Conservation (phyloP, 2,329 filamentous ascomycete genomes). For the Coleophoma cylindrospora region DNA sequence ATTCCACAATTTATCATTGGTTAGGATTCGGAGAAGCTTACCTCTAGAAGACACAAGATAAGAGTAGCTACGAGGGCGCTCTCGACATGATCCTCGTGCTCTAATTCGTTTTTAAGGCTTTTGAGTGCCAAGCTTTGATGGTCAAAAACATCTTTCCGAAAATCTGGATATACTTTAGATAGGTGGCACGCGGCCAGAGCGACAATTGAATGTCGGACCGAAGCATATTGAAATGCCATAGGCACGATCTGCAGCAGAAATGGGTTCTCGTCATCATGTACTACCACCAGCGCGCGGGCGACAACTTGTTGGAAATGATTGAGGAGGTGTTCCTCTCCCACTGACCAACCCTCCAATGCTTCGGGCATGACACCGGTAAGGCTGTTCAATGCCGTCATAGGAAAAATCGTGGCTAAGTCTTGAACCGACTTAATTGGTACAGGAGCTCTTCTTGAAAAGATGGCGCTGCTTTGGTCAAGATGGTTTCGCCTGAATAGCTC, state of each 20-base stretch:
- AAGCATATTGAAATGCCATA: neutral
- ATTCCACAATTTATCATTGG: neutral
- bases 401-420: neutral
- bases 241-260: constrained; percentile 2
- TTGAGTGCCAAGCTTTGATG: constrained; percentile 2
- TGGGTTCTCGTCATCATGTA: constrained; percentile 3
- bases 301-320: constrained; percentile 5
- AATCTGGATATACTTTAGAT: constrained; percentile 5
- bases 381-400: neutral
- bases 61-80: neutral
- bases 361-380: neutral
- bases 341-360: neutral
- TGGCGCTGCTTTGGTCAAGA: constrained; percentile 1
- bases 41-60: constrained; percentile 2
- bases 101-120: constrained; percentile 2
- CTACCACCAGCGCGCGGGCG: constrained; percentile 1
- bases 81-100: neutral
- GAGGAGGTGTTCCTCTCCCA: constrained; percentile 2
- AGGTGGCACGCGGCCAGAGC: constrained; percentile 3
- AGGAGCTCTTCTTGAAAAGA: neutral
- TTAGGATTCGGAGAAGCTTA: neutral
- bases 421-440: neutral
- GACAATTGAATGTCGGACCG: constrained; percentile 1
- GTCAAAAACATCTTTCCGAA: neutral
- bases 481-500: constrained; percentile 1